Evolutionary conservation across 768 basidiomycete genomes (phyloP).

Genomic region (Tylopilus sp.): DNA sequence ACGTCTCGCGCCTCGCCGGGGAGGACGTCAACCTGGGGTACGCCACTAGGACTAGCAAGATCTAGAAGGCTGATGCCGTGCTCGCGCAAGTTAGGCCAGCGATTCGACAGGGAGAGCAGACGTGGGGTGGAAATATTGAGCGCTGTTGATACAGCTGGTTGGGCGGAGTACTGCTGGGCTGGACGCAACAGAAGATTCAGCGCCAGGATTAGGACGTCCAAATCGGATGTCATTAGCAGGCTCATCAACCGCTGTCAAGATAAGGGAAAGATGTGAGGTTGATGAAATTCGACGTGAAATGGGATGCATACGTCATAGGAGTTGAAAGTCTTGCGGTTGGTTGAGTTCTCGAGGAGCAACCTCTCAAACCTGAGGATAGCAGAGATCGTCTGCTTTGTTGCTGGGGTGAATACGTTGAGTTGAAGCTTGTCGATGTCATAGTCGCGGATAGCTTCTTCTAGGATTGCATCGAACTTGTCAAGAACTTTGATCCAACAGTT

Average conservation of each 20-base stretch:
- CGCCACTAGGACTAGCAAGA: conserved; percentile 56
- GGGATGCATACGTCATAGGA: conserved; percentile 88
- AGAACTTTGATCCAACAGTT: conserved; percentile 96
- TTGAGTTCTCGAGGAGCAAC: conserved; percentile 92
- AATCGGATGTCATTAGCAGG: conserved; percentile 82
- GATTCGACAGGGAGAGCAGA: conserved; percentile 77
- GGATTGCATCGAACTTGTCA: conserved; percentile 89
- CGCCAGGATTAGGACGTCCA: conserved; percentile 81
- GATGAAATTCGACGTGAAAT: neutral
- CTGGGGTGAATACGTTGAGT: conserved; percentile 69
- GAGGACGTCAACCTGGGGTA: conserved; percentile 53
- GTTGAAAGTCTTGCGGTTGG: conserved; percentile 92
- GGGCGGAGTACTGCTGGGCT: conserved; percentile 90
- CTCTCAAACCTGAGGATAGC: conserved; percentile 88
- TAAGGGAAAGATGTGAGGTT: conserved; percentile 5
- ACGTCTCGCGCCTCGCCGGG: conserved; percentile 76
- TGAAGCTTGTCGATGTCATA: conserved; percentile 88
- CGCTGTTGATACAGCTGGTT: conserved; percentile 78
- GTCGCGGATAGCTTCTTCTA: conserved; percentile 77
- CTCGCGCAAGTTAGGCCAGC: conserved; percentile 82
- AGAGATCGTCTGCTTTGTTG: conserved; percentile 69
- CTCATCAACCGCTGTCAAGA: conserved; percentile 76
- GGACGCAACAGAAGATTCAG: conserved; percentile 88
- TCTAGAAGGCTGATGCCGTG: conserved; percentile 74
- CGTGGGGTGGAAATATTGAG: conserved; percentile 80